phyloP scores from a whole-genome alignment of 2,329 filamentous ascomycete genomes.

The Cryphonectria carpinicola region DNA sequence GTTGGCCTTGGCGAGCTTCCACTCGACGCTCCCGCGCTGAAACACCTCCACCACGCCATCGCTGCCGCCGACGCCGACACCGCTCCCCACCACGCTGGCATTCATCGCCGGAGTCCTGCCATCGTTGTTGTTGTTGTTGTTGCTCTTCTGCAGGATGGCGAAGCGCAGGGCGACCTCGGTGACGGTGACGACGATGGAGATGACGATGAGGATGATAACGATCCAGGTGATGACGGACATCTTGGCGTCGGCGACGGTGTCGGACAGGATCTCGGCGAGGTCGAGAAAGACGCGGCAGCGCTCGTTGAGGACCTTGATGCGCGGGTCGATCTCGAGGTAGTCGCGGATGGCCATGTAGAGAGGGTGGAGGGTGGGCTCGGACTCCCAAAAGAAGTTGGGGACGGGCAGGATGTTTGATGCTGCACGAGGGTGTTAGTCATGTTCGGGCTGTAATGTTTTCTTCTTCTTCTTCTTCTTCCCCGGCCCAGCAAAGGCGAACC shows the following conservation, averaged over 20 bases:
- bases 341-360: constrained; percentile 94
- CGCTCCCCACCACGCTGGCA: constrained; percentile 4
- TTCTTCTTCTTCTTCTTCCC: background rate
- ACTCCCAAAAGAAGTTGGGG: constrained; percentile 98
- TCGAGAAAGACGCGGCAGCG: constrained; percentile 96
- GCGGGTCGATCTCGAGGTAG: constrained; percentile 95
- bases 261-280: constrained; percentile 90
- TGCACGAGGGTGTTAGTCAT: constrained; percentile 41
- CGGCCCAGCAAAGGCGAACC: background rate
- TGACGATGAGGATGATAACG: constrained; percentile 88
- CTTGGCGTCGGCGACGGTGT: constrained; percentile 90
- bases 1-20: constrained; percentile 31
- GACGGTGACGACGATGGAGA: constrained; percentile 89
- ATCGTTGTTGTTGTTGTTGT: constrained; percentile 29
- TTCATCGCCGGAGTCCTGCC: constrained; percentile 11
- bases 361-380: constrained; percentile 90
- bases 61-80: background rate
- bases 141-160: constrained; percentile 63
- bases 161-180: constrained; percentile 89
- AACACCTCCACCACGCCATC: constrained; percentile 5
- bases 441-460: background rate
- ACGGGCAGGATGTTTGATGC: constrained; percentile 95
- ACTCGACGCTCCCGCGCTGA: constrained; percentile 29
- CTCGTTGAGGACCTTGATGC: constrained; percentile 96
- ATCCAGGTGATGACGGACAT: constrained; percentile 99